phyloP scores from a whole-genome alignment of 2,329 filamentous ascomycete genomes.

The Penicillium sp. region DNA sequence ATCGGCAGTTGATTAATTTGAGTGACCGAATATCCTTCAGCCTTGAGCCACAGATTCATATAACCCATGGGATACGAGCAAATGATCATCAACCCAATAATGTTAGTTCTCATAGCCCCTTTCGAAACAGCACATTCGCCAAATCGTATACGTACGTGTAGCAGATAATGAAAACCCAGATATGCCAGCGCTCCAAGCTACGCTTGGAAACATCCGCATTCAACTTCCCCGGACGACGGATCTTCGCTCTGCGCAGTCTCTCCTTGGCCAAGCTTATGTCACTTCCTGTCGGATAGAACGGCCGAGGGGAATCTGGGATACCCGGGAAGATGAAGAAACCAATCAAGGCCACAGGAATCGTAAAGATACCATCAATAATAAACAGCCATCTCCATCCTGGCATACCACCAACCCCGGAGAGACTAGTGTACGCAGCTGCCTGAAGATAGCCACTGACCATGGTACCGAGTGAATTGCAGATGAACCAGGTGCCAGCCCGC shows the following conservation, averaged over 20 bases:
- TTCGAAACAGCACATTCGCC: background rate
- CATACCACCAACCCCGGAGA: slow-evolving; percentile 58
- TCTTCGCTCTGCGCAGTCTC: slow-evolving; percentile 32
- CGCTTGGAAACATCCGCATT: slow-evolving; percentile 54
- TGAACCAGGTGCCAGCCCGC: slow-evolving; percentile 61
- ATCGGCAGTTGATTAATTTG: slow-evolving; percentile 60
- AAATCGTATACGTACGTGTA: slow-evolving; percentile 52
- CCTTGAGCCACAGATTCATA: slow-evolving; percentile 62
- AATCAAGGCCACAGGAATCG: slow-evolving; percentile 60
- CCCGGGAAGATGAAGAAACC: slow-evolving; percentile 59
- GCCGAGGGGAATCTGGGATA: slow-evolving; percentile 49
- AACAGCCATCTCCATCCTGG: slow-evolving; percentile 64
- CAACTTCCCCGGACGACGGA: slow-evolving; percentile 51
- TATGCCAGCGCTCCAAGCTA: slow-evolving; percentile 57
- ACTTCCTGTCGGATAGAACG: slow-evolving; percentile 45
- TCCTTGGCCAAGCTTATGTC: slow-evolving; percentile 49
- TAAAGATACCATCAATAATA: slow-evolving; percentile 64
- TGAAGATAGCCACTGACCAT: slow-evolving; percentile 66
- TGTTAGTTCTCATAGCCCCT: background rate
- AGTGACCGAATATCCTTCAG: slow-evolving; percentile 55
- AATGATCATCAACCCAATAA: slow-evolving; percentile 38
- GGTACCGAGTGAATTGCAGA: slow-evolving; percentile 59
- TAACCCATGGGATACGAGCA: slow-evolving; percentile 54
- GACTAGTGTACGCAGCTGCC: slow-evolving; percentile 59
- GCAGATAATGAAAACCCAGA: slow-evolving; percentile 56